Base-by-base conservation (phyloP, 345 rosid species). In the Hibiscus tridactylites region DNA sequence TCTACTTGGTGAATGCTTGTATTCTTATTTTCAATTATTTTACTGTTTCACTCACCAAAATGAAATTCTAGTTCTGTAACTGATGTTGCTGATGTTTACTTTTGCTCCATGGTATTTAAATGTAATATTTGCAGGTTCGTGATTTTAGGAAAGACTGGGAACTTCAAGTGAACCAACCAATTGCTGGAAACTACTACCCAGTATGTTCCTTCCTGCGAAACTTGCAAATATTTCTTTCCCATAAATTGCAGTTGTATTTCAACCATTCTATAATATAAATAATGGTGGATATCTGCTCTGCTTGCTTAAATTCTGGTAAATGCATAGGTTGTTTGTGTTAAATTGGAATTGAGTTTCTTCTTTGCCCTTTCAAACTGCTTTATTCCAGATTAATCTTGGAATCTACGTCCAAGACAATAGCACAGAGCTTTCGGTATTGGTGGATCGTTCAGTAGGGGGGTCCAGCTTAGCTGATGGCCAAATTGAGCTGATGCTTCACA, bases 181-280 rank as follows among this genome's bases (percentile, higher is more conserved):
- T 93, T 79, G 85, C 98, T 76, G 97, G 98, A 79, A 93, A 93
- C 76, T 93, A 88, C 80, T 93, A 93, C 74, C 98, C 97, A 19
- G 98, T 93, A 80, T 68, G 89, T 78, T 77, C 74, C 72, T 71
- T 72, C 46, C 35, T 19, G 3, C 42, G 39, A 60, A 49, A n/a
- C 3, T 47, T 73, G 16, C 68, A 52, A 35, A 29, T 42, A 7
- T 47, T 68, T 35, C 31, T 58, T 65, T 52, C 3, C 47, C 6
- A 56, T 57, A 3, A 17, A 39, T 58, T 61, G 73, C 60, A 44
- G 59, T 52, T 68, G 31, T 74, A 17, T 53, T 68, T 50, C 8
- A 46, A 12, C 17, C 33, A 11, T 50, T 60, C 73, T 68, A n/a
- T 54, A 17, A 56, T 6, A 39, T 39, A 39, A 39, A 6, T 39